Base-by-base conservation (phyloP, 257 asterid species). In the Nicotiana attenuata region DNA sequence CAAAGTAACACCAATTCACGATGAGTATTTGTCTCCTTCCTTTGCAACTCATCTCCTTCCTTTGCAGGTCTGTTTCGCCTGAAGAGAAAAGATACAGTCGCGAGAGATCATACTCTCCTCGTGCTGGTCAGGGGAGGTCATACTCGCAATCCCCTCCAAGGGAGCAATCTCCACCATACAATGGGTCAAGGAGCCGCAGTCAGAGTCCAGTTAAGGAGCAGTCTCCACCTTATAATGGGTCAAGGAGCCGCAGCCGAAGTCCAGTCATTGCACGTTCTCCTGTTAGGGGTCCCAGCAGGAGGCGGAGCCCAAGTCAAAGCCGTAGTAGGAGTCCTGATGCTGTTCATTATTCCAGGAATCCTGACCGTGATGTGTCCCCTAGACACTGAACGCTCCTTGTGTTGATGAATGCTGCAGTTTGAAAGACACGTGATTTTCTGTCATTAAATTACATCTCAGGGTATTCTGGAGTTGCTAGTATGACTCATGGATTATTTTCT, bases 31-130 rank as follows among this genome's bases (percentile, higher is more conserved):
- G 4, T 47, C 63, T 50, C 61, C 63, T 73, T 7, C 63, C 65
- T 29, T 80, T 80, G 33, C 89, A 95, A n/a, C n/a, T n/a, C n/a
- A 4, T 47, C 63, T 50, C 61, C 63, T 73, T 7, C 63, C 65
- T 29, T 80, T 80, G 33, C 89, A 95, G 99, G 92, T 91, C 98
- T 19, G 56, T 83, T 55, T 92, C 97, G 0, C 99, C 98, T 0
- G 85, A 78, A 14, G 97, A 86, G 83, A 91, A 66, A 66, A 83
- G 97, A 87, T 90, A 90, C 84, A 88, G 92, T 69, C 84, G 92
- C 31, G 97, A 91, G 83, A 89, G 93, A 50, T 50, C 80, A 15
- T 75, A 73, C 50, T 73, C 79, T 73, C 79, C 79, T 73, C 61
- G 57, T 1, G 60, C 60, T 15, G 79, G 41, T 47, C 79, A 73